phyloP scores from a whole-genome alignment of 2,329 filamentous ascomycete genomes.

The Cladophialophora psammophila region DNA sequence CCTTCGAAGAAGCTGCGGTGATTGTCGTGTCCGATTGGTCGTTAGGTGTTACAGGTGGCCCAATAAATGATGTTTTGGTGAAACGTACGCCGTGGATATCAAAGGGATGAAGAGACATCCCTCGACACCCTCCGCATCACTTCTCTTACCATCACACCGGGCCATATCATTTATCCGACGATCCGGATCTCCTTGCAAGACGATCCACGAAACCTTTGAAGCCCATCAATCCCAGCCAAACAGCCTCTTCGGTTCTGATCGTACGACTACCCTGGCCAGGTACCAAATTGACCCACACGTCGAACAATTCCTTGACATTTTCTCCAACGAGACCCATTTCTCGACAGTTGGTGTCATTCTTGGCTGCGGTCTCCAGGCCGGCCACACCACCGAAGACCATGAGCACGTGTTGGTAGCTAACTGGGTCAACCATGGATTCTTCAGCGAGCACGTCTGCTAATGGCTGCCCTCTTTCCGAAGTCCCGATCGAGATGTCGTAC shows the following conservation, averaged over 20 bases:
- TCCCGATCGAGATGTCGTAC: constrained; percentile 84
- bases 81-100: too few species aligned
- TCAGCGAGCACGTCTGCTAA: constrained; percentile 50
- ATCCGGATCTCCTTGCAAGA: constrained; percentile 7
- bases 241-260: constrained; percentile 82
- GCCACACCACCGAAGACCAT: constrained; percentile 82
- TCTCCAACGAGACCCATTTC: constrained; percentile 69
- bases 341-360: constrained; percentile 65
- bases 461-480: constrained; percentile 75
- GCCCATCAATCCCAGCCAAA: constrained; percentile 77
- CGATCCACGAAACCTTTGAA: constrained; percentile 54
- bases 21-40: neutral
- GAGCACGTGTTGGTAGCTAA: constrained; percentile 70
- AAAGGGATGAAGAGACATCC: neutral
- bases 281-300: constrained; percentile 82
- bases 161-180: neutral
- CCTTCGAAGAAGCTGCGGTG: neutral
- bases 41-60: neutral
- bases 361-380: constrained; percentile 77
- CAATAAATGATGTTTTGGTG: neutral
- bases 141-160: neutral
- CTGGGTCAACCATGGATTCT: constrained; percentile 44
- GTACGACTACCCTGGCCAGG: constrained; percentile 82
- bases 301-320: constrained; percentile 75
- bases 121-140: neutral